Base-by-base conservation (phyloP, 2,329 filamentous ascomycete species). In the Balansia obtecta region DNA sequence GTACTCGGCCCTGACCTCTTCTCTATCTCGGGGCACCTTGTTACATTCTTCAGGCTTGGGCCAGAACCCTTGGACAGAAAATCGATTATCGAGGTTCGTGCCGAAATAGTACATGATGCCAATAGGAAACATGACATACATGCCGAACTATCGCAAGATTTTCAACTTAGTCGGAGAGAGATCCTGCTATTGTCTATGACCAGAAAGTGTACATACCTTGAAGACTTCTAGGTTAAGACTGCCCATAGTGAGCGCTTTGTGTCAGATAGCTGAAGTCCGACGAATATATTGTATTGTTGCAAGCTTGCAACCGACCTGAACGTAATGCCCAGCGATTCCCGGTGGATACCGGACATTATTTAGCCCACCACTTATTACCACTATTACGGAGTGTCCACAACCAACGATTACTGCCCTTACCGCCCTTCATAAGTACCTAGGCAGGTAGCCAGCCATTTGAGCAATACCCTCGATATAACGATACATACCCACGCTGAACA, bases 61-160 rank as follows among this genome's bases (percentile, higher is more conserved):
- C 93, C 93, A 98, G 75, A 98, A 98, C 52, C 85, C 86, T 20
- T 86, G 83, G 1, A 97, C 88, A 45, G 79, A 72, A 74, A 98
- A 98, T 56, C 88, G 85, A 58, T 85, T 79, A 70, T 98, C 93
- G 64, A 98, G 87, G 69, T 98, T 98, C 51, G 90, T 95, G 65
- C 93, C 93, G 69, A 97, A 98, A 75, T 98, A 98, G 77, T 94
- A 97, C 93, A 98, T 98, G 75, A 93, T 90, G 60, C 88, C 89
- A 62, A 98, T 97, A 16, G 93, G 93, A 71, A 98, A 98, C 78
- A 96, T 85, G 73, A 98, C 84, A 74, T 98, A 98, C 79, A 94
- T 87, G 73, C 91, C 90, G 68, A 98, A 98, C 91, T 96, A 55
- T 51, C 11, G 13, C 22, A n/a, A 20, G 37, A 18, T n/a, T 27